Evolutionary conservation across 768 basidiomycete genomes (phyloP).

Genomic region (Roridomyces roridus): DNA sequence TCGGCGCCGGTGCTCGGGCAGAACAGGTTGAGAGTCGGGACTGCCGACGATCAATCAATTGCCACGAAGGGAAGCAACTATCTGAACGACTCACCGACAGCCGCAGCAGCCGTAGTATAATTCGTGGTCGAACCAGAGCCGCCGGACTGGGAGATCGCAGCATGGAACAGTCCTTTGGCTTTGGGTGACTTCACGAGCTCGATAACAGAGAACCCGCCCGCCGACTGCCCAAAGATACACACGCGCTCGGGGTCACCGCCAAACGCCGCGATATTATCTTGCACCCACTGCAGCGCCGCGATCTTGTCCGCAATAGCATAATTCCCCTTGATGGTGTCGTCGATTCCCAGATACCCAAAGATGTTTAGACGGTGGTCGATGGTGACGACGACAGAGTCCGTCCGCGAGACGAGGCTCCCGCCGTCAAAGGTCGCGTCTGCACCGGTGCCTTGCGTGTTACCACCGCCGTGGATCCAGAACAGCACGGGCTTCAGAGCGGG

Average conservation of each 20-base stretch:
- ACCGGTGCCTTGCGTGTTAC: conserved; percentile 40
- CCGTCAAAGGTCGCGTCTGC: conserved; percentile 42
- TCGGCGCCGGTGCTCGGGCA: conserved; percentile 20
- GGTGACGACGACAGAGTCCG: conserved; percentile 46
- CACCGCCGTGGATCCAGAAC: conserved; percentile 49
- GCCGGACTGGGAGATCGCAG: conserved; percentile 30
- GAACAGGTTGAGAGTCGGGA: conserved; percentile 13
- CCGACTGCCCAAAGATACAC: conserved; percentile 53
- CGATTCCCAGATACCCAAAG: conserved; percentile 43
- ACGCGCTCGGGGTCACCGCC: conserved; percentile 53
- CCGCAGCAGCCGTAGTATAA: conserved; percentile 8
- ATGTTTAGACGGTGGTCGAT: conserved; percentile 47
- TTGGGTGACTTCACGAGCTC: conserved; percentile 33
- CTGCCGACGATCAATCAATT: not conserved
- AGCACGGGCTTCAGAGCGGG: conserved; percentile 40
- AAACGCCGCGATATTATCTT: conserved; percentile 48
- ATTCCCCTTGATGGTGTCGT: conserved; percentile 46
- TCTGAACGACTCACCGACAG: conserved; percentile 15
- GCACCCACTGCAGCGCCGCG: conserved; percentile 50
- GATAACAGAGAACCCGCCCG: conserved; percentile 45
- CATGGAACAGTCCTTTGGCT: conserved; percentile 36
- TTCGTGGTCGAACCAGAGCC: conserved; percentile 1
- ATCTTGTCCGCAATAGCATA: conserved; percentile 48
- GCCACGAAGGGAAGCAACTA: not conserved
- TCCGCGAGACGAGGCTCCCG: conserved; percentile 41